Evolutionary conservation across 495 filamentous ascomycete species (phyloP), one percentile per base, ranked within the genome.

Genomic region (Xylaria sp.): DNA sequence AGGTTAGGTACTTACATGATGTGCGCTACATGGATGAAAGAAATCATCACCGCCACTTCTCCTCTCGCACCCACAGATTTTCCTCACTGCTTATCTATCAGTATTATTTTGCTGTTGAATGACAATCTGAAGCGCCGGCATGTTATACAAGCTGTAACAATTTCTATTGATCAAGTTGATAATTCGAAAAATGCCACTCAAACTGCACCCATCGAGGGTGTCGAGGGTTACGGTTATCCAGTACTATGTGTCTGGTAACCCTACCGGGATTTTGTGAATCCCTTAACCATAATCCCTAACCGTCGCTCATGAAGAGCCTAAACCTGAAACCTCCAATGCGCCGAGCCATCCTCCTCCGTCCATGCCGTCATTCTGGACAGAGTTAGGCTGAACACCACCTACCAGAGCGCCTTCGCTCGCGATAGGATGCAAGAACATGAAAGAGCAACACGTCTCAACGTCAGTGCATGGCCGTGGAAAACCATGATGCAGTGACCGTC

Each of bases 321-420:
- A 26, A 37, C 63, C 67, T 62, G 52, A 61, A 69, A 53, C 26
- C 44, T 46, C 61, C 12, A 29, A 74, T 75, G 75, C 70, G 72
- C 68, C 70, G 71, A 77, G 75, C 77, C 66, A 41, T 77, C 75
- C 70, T 79, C 67, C 75, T 71, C 73, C 41, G 29, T 50, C 72
- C 71, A 72, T 63, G 19, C 64, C 48, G 15, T 72, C 41, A 12
- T 12, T 55, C 52, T 70, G 70, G 71, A 37, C 67, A 41, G 67
- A 73, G 73, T 75, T 69, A 74, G 70, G 75, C 73, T 75, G 71
- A 67, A 75, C 71, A 73, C 69, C 71, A 31, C 61, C 73, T 71
- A 71, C 65, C 61, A 33, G 26, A 58, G 61, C 69, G 19, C 52
- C 35, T 59, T 33, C 46, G 50, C 37, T 65, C 61, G 24, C 71